phyloP scores from a whole-genome alignment of 2,329 filamentous ascomycete genomes.

The Akanthomyces lecanii region DNA sequence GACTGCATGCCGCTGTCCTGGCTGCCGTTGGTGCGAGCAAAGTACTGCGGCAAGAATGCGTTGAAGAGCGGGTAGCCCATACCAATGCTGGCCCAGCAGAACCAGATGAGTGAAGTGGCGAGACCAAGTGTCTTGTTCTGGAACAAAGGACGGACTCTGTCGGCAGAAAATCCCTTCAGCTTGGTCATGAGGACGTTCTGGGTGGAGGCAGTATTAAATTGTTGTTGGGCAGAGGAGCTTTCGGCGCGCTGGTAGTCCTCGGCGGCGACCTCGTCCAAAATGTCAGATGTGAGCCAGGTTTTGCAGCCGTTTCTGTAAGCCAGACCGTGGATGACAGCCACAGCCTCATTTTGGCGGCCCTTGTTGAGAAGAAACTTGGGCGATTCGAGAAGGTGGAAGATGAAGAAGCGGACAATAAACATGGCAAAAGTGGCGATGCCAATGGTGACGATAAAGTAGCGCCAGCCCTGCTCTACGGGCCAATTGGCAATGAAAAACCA shows the following conservation, averaged over 20 bases:
- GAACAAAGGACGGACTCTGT: slow-evolving; percentile 65
- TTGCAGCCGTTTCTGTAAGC: slow-evolving; percentile 65
- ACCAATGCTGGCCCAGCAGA: slow-evolving; percentile 77
- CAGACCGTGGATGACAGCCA: slow-evolving; percentile 74
- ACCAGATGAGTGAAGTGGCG: slow-evolving; percentile 61
- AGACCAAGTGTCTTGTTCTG: slow-evolving; percentile 46
- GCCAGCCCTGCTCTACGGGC: slow-evolving; percentile 69
- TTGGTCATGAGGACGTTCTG: slow-evolving; percentile 50
- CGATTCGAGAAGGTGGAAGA: slow-evolving; percentile 80
- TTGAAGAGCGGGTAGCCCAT: slow-evolving; percentile 89
- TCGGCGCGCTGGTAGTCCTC: slow-evolving; percentile 33
- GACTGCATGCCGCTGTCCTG: slow-evolving; percentile 26
- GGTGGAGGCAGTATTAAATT: slow-evolving; percentile 23
- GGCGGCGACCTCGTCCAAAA: slow-evolving; percentile 52
- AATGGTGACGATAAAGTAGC: slow-evolving; percentile 66
- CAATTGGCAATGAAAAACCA: slow-evolving; percentile 73
- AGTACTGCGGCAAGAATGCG: slow-evolving; percentile 83
- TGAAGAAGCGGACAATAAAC: slow-evolving; percentile 73
- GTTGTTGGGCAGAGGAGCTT: slow-evolving; percentile 17
- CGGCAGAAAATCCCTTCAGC: slow-evolving; percentile 61
- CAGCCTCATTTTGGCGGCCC: slow-evolving; percentile 73
- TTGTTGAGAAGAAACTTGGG: slow-evolving; percentile 76
- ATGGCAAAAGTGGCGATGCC: slow-evolving; percentile 70
- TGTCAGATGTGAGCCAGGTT: slow-evolving; percentile 73
- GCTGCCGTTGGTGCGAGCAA: slow-evolving; percentile 52